Evolutionary conservation across 768 basidiomycete species (phyloP), one percentile per base, ranked within the genome.

Genomic region (Podaxis mareebaensis): DNA sequence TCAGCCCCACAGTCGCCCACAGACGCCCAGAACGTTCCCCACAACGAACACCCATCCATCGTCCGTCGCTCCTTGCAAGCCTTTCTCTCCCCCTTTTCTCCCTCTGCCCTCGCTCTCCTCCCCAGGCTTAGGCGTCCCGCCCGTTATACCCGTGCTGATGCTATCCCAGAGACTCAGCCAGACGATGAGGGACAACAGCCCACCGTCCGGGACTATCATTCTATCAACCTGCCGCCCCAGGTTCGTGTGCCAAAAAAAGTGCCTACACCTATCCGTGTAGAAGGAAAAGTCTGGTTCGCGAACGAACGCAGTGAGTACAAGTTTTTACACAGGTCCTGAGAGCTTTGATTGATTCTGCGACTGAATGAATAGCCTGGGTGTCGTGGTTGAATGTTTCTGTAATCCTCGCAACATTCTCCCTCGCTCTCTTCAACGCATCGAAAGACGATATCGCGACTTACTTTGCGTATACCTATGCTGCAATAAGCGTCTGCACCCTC

Each of bases 221-320:
- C 92, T 2, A 92, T 92, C 73, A 89, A 83, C 68, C 70, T 88
- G 0, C 86, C 90, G 0, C 79, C 86, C 0, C 81, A 84, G 52
- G 86, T 93, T 40, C 80, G 89, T 40, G 83, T 94, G 0, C 93
- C 93, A 0, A 92, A 90, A 78, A 95, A 95, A 75, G 85, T 92
- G 22, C 78, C 90, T 0, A 90, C 91, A 0, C 85, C 89, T 0
- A 80, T 98, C 69, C 91, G 88, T 66, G 94, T 98, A 17, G 95
- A 98, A 72, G 89, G 87, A 22, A 98, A 98, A 71, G 95, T 98
- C 53, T 98, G 96, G 95, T 96, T 98, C 73, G 95, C 95, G 8
- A 97, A 97, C 71, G 95, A 98, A 75, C 80, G 93, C 71, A 95
- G 93, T 95, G 53, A 64, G 88, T 76, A 7, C 55, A n/a, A 12